These are phyloP conservation scores for Rhexocercosporidium sp. DNA, from an alignment of 2,329 filamentous ascomycete genomes.

Conservation along the genomic window DNA sequence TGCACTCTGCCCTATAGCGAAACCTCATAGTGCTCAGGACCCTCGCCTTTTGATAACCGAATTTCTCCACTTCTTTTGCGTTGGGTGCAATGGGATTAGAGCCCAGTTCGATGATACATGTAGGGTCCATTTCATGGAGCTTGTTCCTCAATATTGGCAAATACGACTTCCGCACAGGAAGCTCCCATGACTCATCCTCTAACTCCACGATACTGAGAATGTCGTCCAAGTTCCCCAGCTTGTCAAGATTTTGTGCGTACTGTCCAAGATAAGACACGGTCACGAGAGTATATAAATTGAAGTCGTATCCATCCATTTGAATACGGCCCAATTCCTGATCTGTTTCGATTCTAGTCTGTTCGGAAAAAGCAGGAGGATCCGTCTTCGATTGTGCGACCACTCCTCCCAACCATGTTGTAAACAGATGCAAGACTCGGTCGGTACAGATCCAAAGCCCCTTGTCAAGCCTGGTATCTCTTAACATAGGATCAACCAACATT, in stretches of 20 bases:
- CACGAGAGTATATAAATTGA: conserved; percentile 17
- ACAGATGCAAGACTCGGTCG: not conserved
- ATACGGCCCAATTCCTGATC: conserved; percentile 2
- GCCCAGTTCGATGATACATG: conserved; percentile 10
- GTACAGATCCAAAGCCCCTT: not conserved
- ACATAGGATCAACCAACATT: not conserved
- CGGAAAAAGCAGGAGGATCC: not conserved
- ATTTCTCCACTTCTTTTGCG: conserved; percentile 16
- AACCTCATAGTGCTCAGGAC: conserved; percentile 6
- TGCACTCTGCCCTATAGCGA: not conserved
- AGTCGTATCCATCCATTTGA: conserved; percentile 13
- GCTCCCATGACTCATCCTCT: conserved; percentile 14
- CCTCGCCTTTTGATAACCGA: conserved; percentile 10
- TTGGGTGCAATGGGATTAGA: conserved; percentile 13
- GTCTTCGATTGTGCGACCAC: not conserved
- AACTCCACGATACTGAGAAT: conserved; percentile 18
- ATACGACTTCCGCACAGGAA: conserved; percentile 18
- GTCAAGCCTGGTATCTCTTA: not conserved
- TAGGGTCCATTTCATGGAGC: conserved; percentile 8
- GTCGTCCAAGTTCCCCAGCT: conserved; percentile 4
- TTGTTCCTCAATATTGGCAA: conserved; percentile 12
- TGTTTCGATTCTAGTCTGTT: conserved; percentile 1
- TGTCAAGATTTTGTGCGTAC: conserved; percentile 5
- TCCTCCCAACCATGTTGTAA: not conserved
- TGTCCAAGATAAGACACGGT: conserved; percentile 17